Conservation (phyloP, 2,329 filamentous ascomycete species). For the Sporothrix luriei region DNA sequence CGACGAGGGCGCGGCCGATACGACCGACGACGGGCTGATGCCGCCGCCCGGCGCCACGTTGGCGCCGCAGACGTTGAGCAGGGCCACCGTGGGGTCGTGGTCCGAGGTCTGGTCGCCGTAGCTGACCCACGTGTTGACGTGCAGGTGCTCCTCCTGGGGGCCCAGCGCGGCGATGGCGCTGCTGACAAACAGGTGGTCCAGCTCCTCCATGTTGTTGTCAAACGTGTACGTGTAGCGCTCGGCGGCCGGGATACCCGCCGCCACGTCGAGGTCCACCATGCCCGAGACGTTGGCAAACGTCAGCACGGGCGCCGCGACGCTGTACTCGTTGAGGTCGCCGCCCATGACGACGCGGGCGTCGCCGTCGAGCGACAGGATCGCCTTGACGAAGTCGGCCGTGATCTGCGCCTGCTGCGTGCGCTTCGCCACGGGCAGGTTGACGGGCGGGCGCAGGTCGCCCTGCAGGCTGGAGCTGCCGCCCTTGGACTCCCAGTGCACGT, state of each 20-base stretch:
- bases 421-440: conserved; percentile 64
- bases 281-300: conserved; percentile 57
- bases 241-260: conserved; percentile 51
- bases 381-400: conserved; percentile 61
- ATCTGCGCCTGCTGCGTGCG: conserved; percentile 60
- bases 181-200: conserved; percentile 72
- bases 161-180: conserved; percentile 49
- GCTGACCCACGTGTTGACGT: conserved; percentile 69
- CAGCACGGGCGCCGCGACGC: conserved; percentile 61
- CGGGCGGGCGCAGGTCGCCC: conserved; percentile 66
- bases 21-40: background rate
- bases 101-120: conserved; percentile 62
- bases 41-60: conserved; percentile 21
- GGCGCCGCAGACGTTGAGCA: conserved; percentile 59
- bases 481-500: conserved; percentile 70
- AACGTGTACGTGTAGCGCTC: conserved; percentile 74
- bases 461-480: conserved; percentile 66
- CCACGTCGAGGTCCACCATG: conserved; percentile 64
- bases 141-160: conserved; percentile 64
- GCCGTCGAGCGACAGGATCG: conserved; percentile 60
- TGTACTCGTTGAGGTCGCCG: conserved; percentile 75
- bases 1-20: background rate
- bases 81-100: conserved; percentile 69
- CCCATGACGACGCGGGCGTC: conserved; percentile 61
- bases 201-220: conserved; percentile 68